A percentile compares a stretch with the other conserved stretches of the same genome.
Conservation (phyloP, 176 grass and related monocot genomes). For the Bromus sterilis region DNA sequence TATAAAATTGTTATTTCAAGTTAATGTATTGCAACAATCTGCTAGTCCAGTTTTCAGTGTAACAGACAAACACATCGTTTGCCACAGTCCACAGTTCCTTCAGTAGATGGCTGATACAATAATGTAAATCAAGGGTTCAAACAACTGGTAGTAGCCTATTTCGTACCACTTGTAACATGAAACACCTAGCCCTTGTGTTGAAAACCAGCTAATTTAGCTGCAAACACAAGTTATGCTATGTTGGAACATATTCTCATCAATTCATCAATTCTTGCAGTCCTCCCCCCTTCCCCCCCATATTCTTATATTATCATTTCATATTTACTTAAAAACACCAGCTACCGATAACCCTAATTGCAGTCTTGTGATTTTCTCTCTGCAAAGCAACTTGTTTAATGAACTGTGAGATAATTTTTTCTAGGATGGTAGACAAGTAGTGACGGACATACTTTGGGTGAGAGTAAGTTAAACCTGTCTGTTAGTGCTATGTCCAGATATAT, state of each 20-base stretch:
- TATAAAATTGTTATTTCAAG: background rate
- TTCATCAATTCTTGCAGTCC: background rate
- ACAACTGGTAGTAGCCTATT: background rate
- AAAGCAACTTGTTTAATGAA: background rate
- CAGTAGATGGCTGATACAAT: background rate
- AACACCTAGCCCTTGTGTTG: background rate
- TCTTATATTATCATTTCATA: background rate
- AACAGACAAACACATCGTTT: background rate
- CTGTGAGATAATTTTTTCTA: background rate
- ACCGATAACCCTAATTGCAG: background rate
- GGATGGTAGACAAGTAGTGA: background rate
- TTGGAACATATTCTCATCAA: background rate
- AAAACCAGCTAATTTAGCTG: background rate
- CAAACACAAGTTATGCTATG: background rate
- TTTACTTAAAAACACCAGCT: background rate
- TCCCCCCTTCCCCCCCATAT: background rate
- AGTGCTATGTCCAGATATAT: background rate
- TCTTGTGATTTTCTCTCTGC: background rate
- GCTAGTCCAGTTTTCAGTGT: background rate
- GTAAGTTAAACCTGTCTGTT: background rate
- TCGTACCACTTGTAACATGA: background rate
- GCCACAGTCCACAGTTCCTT: background rate
- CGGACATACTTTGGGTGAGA: background rate
- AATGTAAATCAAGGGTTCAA: background rate
- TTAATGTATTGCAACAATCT: background rate